Conservation (phyloP, 495 filamentous ascomycete species). For the Glutinoglossum americanum region DNA sequence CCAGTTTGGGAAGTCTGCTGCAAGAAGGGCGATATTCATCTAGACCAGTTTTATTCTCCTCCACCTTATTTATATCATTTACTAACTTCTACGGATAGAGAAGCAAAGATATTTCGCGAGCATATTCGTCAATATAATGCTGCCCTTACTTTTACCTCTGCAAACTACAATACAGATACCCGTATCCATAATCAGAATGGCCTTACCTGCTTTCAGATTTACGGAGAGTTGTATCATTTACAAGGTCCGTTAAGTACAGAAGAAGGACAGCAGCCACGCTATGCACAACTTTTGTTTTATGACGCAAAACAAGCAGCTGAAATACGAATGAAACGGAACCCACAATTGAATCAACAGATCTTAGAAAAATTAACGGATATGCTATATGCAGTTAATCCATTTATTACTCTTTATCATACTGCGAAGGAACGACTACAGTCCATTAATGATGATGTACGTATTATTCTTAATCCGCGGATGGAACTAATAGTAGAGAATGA, state of each 20-base stretch:
- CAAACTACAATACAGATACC: neutral
- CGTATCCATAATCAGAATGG: neutral
- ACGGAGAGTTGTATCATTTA: neutral
- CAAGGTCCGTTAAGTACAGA: neutral
- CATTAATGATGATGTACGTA: neutral
- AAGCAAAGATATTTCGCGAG: neutral
- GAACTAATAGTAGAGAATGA: neutral
- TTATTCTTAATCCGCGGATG: neutral
- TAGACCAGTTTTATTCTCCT: neutral
- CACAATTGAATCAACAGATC: neutral
- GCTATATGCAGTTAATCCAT: neutral
- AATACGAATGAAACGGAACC: neutral
- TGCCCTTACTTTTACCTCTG: conserved; percentile 1
- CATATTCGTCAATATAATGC: conserved; percentile 5
- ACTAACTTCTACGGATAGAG: neutral
- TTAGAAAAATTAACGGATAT: neutral
- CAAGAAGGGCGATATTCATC: neutral
- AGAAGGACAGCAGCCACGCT: neutral
- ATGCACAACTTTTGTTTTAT: too few species aligned
- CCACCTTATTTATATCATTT: neutral
- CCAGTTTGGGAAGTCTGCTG: neutral
- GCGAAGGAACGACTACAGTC: neutral
- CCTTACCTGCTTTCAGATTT: neutral
- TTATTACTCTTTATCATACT: neutral
- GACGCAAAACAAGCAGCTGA: neutral